A percentile compares a stretch with the other conserved stretches of the same genome.
These are phyloP conservation scores for Aquilaria sinensis DNA, from an alignment of 345 rosid species.

Conservation along the genomic window DNA sequence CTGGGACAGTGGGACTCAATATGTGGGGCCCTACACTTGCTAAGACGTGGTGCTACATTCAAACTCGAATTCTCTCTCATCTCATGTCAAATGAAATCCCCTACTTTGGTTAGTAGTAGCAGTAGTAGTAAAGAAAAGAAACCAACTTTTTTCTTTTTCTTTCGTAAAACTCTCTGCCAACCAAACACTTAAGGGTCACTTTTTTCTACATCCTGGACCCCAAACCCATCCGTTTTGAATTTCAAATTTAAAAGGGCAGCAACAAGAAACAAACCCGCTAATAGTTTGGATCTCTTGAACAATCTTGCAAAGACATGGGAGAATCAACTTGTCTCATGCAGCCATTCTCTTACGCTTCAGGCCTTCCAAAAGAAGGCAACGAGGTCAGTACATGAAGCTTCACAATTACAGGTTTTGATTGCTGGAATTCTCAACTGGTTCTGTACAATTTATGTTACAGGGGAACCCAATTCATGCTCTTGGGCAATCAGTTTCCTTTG, in stretches of 20 bases:
- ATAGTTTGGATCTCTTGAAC: slow-evolving; percentile 10
- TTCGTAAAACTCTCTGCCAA: no score
- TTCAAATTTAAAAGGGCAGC: slow-evolving; percentile 28
- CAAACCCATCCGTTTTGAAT: slow-evolving; percentile 23
- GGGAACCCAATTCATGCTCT: slow-evolving; percentile 53
- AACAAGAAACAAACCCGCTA: neutral
- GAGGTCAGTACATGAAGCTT: slow-evolving; percentile 37
- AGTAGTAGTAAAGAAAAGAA: slow-evolving; percentile 4
- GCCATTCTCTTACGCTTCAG: slow-evolving; percentile 70
- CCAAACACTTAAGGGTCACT: neutral
- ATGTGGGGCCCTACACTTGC: no score
- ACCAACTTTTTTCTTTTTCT: neutral
- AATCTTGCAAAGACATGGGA: slow-evolving; percentile 40
- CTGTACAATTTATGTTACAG: slow-evolving; percentile 28
- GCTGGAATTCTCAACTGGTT: no score
- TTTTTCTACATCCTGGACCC: slow-evolving; percentile 14
- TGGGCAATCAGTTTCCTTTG: slow-evolving; percentile 70
- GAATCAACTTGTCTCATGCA: slow-evolving; percentile 84
- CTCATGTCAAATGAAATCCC: neutral
- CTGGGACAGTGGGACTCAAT: no score
- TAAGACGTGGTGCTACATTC: neutral
- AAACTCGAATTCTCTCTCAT: neutral
- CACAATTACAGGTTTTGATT: neutral
- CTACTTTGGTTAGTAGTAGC: neutral
- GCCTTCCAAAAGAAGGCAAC: slow-evolving; percentile 44